phyloP scores from a whole-genome alignment of 495 filamentous ascomycete genomes.

The Umbilicaria muhlenbergii region DNA sequence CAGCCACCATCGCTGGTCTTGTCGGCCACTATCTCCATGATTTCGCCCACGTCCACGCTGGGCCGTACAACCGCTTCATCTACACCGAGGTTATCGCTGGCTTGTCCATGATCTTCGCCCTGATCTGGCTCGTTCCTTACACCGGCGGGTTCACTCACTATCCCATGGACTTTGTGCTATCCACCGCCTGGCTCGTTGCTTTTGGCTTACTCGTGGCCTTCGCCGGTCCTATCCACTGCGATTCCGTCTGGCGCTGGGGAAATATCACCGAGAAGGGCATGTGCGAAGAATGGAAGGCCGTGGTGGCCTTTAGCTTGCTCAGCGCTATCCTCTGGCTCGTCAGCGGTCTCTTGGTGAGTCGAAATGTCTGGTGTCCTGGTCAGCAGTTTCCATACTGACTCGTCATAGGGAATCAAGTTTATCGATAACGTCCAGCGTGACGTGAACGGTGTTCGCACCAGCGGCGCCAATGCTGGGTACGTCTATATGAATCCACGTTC shows the following conservation, averaged over 20 bases:
- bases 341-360: background rate
- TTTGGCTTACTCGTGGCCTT: background rate
- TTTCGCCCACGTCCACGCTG: slow-evolving; percentile 17
- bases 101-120: slow-evolving; percentile 32
- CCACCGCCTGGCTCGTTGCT: background rate
- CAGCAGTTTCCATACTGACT: background rate
- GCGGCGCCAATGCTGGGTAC: background rate
- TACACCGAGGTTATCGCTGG: slow-evolving; percentile 45
- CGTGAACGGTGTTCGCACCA: background rate
- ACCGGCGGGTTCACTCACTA: slow-evolving; percentile 17
- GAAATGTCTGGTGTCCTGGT: background rate
- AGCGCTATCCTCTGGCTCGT: background rate
- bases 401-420: background rate
- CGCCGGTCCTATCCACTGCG: background rate
- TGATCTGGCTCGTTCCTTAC: slow-evolving; percentile 39
- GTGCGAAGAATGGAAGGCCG: background rate
- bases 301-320: background rate
- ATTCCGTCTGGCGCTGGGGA: background rate
- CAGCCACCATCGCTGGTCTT: slow-evolving; percentile 32
- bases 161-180: background rate
- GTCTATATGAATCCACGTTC: too few species aligned
- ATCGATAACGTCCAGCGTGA: background rate
- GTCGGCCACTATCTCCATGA: slow-evolving; percentile 36
- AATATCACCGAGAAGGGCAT: background rate
- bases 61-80: slow-evolving; percentile 36